Base-by-base conservation (phyloP, 78 protist species). In the Tieghemostelium lacteum region DNA sequence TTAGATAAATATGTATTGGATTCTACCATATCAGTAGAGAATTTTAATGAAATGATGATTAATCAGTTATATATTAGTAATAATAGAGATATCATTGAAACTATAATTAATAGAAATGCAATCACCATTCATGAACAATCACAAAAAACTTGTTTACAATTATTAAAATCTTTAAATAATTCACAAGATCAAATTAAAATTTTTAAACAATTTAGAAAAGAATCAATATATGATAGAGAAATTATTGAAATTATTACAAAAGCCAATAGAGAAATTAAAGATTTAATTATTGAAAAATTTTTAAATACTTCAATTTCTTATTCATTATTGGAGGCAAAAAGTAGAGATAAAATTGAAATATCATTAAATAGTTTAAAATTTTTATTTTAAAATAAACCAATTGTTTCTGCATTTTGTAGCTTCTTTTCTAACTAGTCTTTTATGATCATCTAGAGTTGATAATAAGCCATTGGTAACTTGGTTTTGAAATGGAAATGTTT, bases 391-490 rank as follows among this genome's bases (percentile, higher is more conserved):
- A 40, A 83, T 69, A 70, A n/a, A 88, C 93, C 93, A 88, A 54
- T 71, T 50, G n/a, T 72, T 72, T 88, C 86, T 88, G 22, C 88
- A 77, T 36, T 52, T 73, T 19, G 67, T 26, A 14, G 93, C 93
- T 12, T 88, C 87, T 55, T 57, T 88, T 54, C 93, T 62, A 10
- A 88, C 93, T 1, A 75, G 28, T 88, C 93, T 73, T 73, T 88
- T 88, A 6, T 74, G 66, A 39, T 88, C 93, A 50, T 88, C 93
- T 10, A 88, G 33, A 39, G 73, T 34, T 36, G 78, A 72, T 2
- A 63, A 22, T 1, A 88, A 34, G 50, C 75, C 93, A 16, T 55
- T 60, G 16, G 66, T 49, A 0, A 88, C 93, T 39, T 52, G 34
- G 22, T 39, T 24, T 71, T 65, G 73, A 33, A 40, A 50, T 70